phyloP scores from a whole-genome alignment of 2,329 filamentous ascomycete species.

The Nemania serpens region DNA sequence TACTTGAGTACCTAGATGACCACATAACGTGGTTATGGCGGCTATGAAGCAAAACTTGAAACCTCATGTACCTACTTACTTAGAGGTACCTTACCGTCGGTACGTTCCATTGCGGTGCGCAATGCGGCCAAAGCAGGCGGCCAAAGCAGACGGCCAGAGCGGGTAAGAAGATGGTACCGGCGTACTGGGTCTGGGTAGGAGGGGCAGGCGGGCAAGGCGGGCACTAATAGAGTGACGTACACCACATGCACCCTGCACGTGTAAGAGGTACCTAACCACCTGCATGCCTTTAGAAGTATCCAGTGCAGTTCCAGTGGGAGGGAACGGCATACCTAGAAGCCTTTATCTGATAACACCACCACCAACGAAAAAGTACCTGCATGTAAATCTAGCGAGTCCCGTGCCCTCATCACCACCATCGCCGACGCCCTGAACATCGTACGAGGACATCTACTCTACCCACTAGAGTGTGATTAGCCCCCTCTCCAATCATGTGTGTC shows the following conservation, averaged over 20 bases:
- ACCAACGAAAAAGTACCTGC: background rate
- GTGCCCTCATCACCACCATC: background rate
- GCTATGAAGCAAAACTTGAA: no score
- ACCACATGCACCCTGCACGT: background rate
- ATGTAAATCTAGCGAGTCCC: no score
- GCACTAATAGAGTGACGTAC: slow-evolving; percentile 1
- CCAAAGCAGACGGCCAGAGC: background rate
- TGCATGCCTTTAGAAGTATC: background rate
- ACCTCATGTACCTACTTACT: no score
- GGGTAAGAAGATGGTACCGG: background rate
- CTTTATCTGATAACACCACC: background rate
- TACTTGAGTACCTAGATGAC: no score
- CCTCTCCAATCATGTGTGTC: slow-evolving; percentile 20
- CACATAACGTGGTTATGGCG: no score
- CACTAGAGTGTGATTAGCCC: no score
- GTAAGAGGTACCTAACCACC: background rate
- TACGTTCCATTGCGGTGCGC: background rate
- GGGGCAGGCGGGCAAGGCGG: slow-evolving; percentile 16
- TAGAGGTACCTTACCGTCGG: no score
- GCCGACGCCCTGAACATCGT: background rate
- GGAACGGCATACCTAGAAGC: background rate
- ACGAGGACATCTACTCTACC: background rate
- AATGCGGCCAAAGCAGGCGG: slow-evolving; percentile 6
- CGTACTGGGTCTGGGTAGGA: background rate
- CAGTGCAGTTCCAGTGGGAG: no score